These are phyloP conservation scores for Plasmodium adleri DNA, from an alignment of 169 alveolate genomes.

Conservation along the genomic window DNA sequence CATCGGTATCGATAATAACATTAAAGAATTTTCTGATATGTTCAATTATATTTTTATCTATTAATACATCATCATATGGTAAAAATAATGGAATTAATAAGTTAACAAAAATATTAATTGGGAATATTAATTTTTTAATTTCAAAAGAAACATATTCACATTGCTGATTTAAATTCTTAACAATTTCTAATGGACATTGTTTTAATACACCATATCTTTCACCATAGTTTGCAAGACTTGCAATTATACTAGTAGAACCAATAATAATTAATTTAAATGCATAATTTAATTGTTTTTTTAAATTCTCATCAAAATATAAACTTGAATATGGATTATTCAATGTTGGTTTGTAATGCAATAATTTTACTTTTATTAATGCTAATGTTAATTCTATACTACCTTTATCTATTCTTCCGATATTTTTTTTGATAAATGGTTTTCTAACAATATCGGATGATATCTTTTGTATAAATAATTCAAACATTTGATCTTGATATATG, in stretches of 20 bases:
- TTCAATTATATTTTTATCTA: slow-evolving; percentile 23
- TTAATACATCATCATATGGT: slow-evolving; percentile 28
- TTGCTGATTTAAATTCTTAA: slow-evolving; percentile 9
- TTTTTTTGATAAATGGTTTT: slow-evolving; percentile 63
- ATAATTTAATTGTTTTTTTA: slow-evolving; percentile 56
- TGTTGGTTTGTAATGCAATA: slow-evolving; percentile 36
- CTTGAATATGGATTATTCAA: slow-evolving; percentile 37
- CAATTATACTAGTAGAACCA: slow-evolving; percentile 57
- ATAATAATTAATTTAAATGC: slow-evolving; percentile 34
- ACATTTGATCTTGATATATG: slow-evolving; percentile 46
- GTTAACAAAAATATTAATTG: slow-evolving; percentile 59
- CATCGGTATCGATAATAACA: slow-evolving; percentile 35
- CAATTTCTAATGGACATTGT: slow-evolving; percentile 42
- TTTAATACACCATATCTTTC: slow-evolving; percentile 39
- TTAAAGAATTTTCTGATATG: slow-evolving; percentile 30
- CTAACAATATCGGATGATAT: slow-evolving; percentile 28
- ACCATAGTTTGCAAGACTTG: slow-evolving; percentile 36
- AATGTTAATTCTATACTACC: slow-evolving; percentile 68
- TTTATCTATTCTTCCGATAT: slow-evolving; percentile 50
- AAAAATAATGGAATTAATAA: slow-evolving; percentile 65
- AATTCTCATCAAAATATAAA: slow-evolving; percentile 55
- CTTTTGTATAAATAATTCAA: slow-evolving; percentile 34
- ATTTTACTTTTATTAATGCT: slow-evolving; percentile 46
- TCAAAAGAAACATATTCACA: slow-evolving; percentile 14
- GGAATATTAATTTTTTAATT: slow-evolving; percentile 43